phyloP scores from a whole-genome alignment of 768 basidiomycete species.

The Chalciporus pseudorubinellus region DNA sequence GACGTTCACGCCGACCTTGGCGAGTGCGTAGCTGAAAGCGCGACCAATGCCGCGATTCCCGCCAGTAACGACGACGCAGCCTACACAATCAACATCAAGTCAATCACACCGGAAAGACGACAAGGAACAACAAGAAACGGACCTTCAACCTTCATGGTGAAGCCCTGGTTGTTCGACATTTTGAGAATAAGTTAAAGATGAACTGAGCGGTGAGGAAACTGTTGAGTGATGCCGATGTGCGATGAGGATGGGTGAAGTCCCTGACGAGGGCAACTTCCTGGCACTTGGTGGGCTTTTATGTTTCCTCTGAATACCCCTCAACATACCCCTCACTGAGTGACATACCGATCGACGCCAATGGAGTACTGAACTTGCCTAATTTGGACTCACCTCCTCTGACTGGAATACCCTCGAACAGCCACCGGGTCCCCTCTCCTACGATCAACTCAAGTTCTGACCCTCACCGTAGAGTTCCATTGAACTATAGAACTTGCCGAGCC shows the following conservation, averaged over 20 bases:
- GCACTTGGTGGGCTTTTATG: slow-evolving; percentile 8
- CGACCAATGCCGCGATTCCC: slow-evolving; percentile 62
- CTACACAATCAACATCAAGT: slow-evolving; percentile 25
- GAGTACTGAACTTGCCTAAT: slow-evolving; percentile 8
- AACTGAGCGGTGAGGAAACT: neutral
- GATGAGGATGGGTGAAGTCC: neutral
- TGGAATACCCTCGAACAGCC: slow-evolving; percentile 1
- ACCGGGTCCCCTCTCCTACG: slow-evolving; percentile 17
- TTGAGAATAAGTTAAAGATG: neutral
- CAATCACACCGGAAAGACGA: no score
- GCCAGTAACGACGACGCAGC: slow-evolving; percentile 56
- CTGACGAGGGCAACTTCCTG: neutral
- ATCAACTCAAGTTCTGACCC: neutral
- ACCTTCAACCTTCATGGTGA: slow-evolving; percentile 32
- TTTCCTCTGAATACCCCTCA: slow-evolving; percentile 13
- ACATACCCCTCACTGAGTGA: no score
- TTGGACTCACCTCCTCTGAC: neutral
- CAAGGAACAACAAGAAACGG: neutral
- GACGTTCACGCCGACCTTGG: slow-evolving; percentile 53
- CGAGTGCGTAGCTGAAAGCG: slow-evolving; percentile 52
- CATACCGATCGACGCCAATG: slow-evolving; percentile 5
- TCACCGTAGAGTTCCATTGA: neutral
- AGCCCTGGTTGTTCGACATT: slow-evolving; percentile 13
- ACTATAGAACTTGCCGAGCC: slow-evolving; percentile 5
- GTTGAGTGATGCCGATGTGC: neutral